Percentiles rank a stretch among this genome's conserved stretches.
Evolutionary conservation across 2,329 filamentous ascomycete species (phyloP).

Genomic region (Trichophyton simii): DNA sequence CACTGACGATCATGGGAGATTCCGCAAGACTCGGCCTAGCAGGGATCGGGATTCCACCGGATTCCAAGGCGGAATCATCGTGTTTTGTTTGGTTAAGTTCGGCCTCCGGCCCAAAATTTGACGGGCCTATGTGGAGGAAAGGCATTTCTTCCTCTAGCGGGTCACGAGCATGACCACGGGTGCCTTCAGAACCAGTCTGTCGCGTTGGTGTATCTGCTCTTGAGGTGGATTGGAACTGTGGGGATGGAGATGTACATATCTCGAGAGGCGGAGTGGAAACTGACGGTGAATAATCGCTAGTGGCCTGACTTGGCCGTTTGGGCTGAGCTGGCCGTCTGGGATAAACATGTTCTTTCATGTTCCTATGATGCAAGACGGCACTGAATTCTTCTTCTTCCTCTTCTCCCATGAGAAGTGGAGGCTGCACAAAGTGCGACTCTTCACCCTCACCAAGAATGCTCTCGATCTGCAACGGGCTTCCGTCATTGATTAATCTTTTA

Average conservation of each 20-base stretch:
- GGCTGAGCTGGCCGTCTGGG: not conserved
- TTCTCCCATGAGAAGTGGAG: slow-evolving; percentile 41
- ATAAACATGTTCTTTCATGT: not conserved
- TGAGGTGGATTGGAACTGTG: slow-evolving; percentile 16
- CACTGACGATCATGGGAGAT: slow-evolving; percentile 31
- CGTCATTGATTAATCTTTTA: slow-evolving; percentile 56
- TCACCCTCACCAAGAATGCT: slow-evolving; percentile 47
- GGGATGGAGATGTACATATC: not conserved
- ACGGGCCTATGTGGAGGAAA: slow-evolving; percentile 64
- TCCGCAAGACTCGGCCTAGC: not conserved
- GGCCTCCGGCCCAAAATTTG: slow-evolving; percentile 31
- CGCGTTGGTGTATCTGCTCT: slow-evolving; percentile 23
- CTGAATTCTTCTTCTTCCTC: slow-evolving; percentile 27
- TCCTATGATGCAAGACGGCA: not conserved
- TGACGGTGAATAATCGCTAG: not conserved
- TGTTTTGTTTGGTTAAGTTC: slow-evolving; percentile 1
- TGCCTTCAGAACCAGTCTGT: slow-evolving; percentile 34
- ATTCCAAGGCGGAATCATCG: slow-evolving; percentile 5
- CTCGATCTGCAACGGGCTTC: slow-evolving; percentile 42
- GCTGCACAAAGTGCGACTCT: slow-evolving; percentile 43
- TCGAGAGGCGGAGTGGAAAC: not conserved
- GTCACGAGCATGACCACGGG: slow-evolving; percentile 50
- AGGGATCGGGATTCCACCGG: not conserved
- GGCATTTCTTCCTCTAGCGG: slow-evolving; percentile 52
- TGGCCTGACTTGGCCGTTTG: slow-evolving; percentile 8